Evolutionary conservation across 2,329 filamentous ascomycete genomes (phyloP).

Genomic region (Diaporthe capsici): DNA sequence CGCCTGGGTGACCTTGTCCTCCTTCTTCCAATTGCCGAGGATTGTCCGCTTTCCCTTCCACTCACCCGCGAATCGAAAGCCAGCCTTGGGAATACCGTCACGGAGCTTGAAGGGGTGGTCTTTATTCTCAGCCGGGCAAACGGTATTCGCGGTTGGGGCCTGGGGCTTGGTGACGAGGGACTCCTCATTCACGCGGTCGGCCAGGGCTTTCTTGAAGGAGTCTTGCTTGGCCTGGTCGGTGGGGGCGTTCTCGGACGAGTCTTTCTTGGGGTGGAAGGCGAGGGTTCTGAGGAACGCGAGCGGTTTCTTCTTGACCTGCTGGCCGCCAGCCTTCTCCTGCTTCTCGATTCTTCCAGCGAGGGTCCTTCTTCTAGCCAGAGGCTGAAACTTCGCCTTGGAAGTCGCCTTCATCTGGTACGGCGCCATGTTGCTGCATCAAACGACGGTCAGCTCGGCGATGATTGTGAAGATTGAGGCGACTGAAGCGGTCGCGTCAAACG

Average conservation of each 20-base stretch:
- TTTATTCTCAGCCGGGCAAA: not conserved
- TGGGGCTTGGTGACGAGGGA: not conserved
- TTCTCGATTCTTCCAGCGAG: not conserved
- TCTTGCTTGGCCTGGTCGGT: not conserved
- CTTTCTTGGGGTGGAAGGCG: not conserved
- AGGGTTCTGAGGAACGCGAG: not conserved
- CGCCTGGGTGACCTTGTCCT: not conserved
- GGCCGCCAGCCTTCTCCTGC: not conserved
- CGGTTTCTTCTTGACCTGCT: not conserved
- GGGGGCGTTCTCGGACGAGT: not conserved
- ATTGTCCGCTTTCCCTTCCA: not conserved
- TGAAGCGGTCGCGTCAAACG: not conserved
- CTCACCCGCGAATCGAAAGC: not conserved
- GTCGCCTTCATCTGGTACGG: not conserved
- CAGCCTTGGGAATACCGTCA: not conserved
- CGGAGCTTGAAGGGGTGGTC: not conserved
- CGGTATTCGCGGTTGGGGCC: not conserved
- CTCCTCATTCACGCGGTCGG: too few species aligned
- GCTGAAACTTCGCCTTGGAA: not conserved
- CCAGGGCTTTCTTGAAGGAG: not conserved
- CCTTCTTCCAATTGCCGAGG: not conserved
- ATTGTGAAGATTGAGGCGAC: not conserved
- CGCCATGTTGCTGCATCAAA: not conserved
- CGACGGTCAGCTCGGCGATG: not conserved
- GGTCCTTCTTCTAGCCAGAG: not conserved